These are phyloP conservation scores for Cercospora sesami DNA, from an alignment of 2,329 filamentous ascomycete species.

Conservation along the genomic window DNA sequence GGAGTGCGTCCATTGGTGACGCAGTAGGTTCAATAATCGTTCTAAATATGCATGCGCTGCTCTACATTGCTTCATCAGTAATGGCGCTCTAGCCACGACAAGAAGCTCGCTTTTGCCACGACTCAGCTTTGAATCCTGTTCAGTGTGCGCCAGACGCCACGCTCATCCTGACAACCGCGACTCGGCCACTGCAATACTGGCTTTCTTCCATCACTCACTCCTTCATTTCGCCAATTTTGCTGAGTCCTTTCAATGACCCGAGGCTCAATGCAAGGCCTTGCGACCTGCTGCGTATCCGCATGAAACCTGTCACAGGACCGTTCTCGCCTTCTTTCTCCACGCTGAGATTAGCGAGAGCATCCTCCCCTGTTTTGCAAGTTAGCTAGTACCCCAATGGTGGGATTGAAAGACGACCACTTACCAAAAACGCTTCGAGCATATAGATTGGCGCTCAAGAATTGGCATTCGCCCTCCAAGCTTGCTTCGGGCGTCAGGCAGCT, in stretches of 20 bases:
- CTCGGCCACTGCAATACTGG: background rate
- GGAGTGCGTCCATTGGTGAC: background rate
- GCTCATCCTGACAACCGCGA: slow-evolving; percentile 4
- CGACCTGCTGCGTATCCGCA: slow-evolving; percentile 94
- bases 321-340: slow-evolving; percentile 97
- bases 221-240: slow-evolving; percentile 58
- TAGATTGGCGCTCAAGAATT: slow-evolving; percentile 94
- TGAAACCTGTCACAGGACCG: slow-evolving; percentile 93
- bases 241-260: slow-evolving; percentile 90
- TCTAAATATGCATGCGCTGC: background rate
- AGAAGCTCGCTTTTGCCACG: background rate
- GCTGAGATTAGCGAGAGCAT: slow-evolving; percentile 93
- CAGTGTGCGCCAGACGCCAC: slow-evolving; percentile 3
- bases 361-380: slow-evolving; percentile 69
- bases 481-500: slow-evolving; percentile 95
- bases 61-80: background rate
- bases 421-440: slow-evolving; percentile 97
- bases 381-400: slow-evolving; percentile 19
- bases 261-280: slow-evolving; percentile 92
- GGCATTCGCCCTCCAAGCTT: slow-evolving; percentile 93
- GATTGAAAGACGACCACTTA: slow-evolving; percentile 56
- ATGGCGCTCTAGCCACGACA: background rate
- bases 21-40: background rate
- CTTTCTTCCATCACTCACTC: background rate
- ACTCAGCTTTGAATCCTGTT: slow-evolving; percentile 4